Evolutionary conservation across 1,284 basidiomycete genomes (phyloP).

Genomic region (Ceraceosorus bombacis): DNA sequence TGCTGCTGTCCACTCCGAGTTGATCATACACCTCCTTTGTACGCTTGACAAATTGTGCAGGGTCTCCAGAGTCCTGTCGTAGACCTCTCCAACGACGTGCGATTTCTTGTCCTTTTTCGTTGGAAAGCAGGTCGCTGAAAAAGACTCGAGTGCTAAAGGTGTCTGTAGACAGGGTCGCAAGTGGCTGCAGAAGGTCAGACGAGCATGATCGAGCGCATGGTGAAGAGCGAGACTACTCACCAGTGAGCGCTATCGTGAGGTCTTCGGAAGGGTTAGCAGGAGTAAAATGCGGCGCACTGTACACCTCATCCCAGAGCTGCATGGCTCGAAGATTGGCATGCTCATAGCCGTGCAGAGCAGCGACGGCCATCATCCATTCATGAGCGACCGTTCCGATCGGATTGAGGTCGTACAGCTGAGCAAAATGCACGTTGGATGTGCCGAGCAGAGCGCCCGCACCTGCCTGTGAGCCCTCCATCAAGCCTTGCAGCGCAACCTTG

Average conservation of each 20-base stretch:
- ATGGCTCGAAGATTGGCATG: conserved; percentile 34
- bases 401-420: conserved; percentile 26
- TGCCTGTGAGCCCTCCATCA: conserved; percentile 57
- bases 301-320: conserved; percentile 42
- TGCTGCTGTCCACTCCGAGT: conserved; percentile 34
- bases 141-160: conserved; percentile 45
- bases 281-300: conserved; percentile 35
- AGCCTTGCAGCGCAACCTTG: conserved; percentile 65
- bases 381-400: conserved; percentile 46
- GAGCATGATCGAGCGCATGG: too few relatives aligned
- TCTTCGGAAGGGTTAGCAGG: conserved; percentile 36
- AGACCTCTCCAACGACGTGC: conserved; percentile 39
- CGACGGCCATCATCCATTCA: conserved; percentile 48
- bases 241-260: conserved; percentile 44
- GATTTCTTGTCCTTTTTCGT: conserved; percentile 30
- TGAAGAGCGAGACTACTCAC: too few relatives aligned
- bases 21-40: conserved; percentile 29
- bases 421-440: conserved; percentile 43
- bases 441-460: conserved; percentile 61
- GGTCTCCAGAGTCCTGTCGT: conserved; percentile 43
- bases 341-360: conserved; percentile 36
- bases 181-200: too few relatives aligned
- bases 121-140: conserved; percentile 36
- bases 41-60: conserved; percentile 28
- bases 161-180: conserved; percentile 12